Evolutionary conservation across 768 basidiomycete species (phyloP).

Genomic region (Porphyrellus cyaneotinctus): DNA sequence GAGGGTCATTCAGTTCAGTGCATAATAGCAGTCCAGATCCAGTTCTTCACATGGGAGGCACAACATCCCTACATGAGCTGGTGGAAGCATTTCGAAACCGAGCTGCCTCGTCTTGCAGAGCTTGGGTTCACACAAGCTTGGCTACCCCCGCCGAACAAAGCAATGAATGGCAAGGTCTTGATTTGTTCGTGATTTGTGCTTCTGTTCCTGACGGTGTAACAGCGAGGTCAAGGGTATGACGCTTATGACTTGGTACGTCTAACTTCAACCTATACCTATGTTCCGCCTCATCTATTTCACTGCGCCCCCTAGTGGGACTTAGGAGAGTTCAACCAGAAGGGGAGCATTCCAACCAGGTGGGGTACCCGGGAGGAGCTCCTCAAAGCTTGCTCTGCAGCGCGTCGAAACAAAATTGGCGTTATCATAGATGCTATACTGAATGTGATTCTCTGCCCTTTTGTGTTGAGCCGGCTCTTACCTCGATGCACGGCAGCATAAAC

Average conservation of each 20-base stretch:
- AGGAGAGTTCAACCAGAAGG: constrained; percentile 81
- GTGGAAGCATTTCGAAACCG: constrained; percentile 73
- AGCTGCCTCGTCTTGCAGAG: constrained; percentile 57
- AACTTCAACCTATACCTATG: not conserved
- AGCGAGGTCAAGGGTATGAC: constrained; percentile 79
- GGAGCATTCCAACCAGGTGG: constrained; percentile 72
- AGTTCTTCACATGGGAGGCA: constrained; percentile 85
- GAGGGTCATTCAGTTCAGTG: not conserved
- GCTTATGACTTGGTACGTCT: constrained; percentile 76
- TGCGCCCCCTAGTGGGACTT: constrained; percentile 68
- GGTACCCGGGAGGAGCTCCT: constrained; percentile 80
- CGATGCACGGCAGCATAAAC: constrained; percentile 55
- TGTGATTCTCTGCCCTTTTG: constrained; percentile 38
- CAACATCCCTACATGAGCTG: constrained; percentile 57
- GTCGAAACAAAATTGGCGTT: constrained; percentile 64
- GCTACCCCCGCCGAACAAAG: constrained; percentile 84
- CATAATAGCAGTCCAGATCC: constrained; percentile 42
- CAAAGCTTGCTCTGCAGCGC: constrained; percentile 63
- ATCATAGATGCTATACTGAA: constrained; percentile 88
- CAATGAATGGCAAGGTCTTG: constrained; percentile 49
- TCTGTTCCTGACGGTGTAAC: constrained; percentile 5
- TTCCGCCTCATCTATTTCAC: not conserved
- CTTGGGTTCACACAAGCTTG: constrained; percentile 79
- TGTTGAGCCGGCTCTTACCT: constrained; percentile 6
- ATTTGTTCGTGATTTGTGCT: not conserved